These are phyloP conservation scores for Phytophthora crassamura DNA, from an alignment of 352 stramenopile genomes.

Conservation along the genomic window DNA sequence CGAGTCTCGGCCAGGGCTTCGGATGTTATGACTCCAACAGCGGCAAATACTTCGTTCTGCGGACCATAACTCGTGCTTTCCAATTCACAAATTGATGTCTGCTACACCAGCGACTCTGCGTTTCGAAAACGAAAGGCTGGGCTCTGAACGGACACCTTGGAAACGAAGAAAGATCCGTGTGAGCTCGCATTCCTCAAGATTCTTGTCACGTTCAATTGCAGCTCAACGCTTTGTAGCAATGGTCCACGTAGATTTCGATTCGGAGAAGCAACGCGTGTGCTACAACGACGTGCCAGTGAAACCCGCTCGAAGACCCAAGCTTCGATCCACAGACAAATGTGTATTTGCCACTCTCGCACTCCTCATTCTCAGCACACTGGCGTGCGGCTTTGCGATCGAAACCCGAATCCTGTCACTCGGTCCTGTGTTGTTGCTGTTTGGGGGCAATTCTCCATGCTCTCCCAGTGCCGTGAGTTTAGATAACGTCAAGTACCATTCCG, in stretches of 20 bases:
- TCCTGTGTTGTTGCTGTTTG: constrained; percentile 6
- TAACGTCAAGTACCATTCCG: constrained; percentile 17
- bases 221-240: neutral
- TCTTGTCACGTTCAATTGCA: no score
- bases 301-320: constrained; percentile 1
- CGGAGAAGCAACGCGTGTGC: neutral
- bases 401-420: constrained; percentile 3
- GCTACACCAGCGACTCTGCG: neutral
- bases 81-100: no score
- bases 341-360: constrained; percentile 12
- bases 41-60: no score
- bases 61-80: no score
- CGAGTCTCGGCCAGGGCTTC: no score
- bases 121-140: neutral
- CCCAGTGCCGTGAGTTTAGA: constrained; percentile 9
- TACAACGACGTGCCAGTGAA: constrained; percentile 1
- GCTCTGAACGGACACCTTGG: no score
- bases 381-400: constrained; percentile 23
- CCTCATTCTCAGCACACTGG: constrained; percentile 6
- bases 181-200: neutral
- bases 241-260: neutral
- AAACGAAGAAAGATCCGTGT: neutral
- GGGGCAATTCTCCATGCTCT: constrained; percentile 8
- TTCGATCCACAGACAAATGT: constrained; percentile 3
- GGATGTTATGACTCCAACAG: no score